These are phyloP conservation scores for Austroboletus olivaceoglutinosus DNA, from an alignment of 1,284 basidiomycete genomes.

Conservation along the genomic window DNA sequence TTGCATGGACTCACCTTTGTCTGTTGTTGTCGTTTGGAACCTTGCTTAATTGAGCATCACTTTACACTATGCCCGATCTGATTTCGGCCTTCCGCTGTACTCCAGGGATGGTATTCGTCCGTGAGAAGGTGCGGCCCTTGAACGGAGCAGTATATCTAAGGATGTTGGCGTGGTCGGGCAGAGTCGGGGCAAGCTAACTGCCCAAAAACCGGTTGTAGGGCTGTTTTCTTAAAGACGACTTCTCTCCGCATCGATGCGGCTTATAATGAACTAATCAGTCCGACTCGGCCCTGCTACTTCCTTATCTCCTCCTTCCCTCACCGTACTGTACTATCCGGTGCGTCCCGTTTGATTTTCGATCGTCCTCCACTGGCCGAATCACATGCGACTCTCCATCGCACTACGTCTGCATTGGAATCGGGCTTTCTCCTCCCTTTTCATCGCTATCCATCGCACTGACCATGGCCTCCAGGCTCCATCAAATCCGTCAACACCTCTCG, in stretches of 20 bases:
- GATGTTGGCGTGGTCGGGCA: neutral
- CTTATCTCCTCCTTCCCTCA: neutral
- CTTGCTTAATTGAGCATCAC: constrained; percentile 18
- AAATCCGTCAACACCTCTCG: constrained; percentile 46
- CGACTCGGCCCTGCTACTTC: neutral
- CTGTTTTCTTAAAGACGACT: neutral
- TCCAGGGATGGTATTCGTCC: too few relatives aligned
- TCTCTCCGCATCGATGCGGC: neutral
- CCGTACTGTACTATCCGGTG: constrained; percentile 3
- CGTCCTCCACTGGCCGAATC: constrained; percentile 14
- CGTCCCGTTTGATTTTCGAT: constrained; percentile 1
- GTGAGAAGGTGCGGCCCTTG: neutral
- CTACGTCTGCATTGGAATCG: neutral
- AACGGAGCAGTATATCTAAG: neutral
- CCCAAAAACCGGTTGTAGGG: neutral
- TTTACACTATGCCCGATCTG: constrained; percentile 2
- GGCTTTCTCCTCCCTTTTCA: neutral
- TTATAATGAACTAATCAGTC: constrained; percentile 2
- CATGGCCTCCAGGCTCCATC: constrained; percentile 56
- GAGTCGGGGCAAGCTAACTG: neutral
- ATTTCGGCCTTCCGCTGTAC: neutral
- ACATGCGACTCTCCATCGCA: constrained; percentile 18
- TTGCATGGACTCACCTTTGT: constrained; percentile 10
- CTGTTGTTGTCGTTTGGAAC: constrained; percentile 15
- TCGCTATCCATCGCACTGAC: constrained; percentile 2